Evolutionary conservation across 139 green algal species (phyloP), one percentile per base, ranked within the genome.

Genomic region (Pseudopediastrum boryanum): DNA sequence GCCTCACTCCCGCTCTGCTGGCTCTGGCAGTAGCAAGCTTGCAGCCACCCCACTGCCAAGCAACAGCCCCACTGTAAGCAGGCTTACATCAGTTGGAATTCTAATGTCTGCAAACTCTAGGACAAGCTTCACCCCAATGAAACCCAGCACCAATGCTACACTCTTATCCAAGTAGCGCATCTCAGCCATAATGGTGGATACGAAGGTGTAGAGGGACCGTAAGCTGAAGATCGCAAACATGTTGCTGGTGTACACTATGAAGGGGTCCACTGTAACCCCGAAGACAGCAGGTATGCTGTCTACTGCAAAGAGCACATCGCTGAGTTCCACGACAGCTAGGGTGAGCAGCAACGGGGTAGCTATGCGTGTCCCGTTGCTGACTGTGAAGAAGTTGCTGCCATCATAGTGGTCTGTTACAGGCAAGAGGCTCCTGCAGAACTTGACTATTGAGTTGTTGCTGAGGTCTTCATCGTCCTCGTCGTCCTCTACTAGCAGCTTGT

Each of bases 181-280:
- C 79, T 93, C 77, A 0, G 70, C 82, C 83, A 90, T 88, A 25
- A 87, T 71, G 0, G 70, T 78, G 21, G 74, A 84, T 16, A 94
- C 78, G 66, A 92, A 91, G 13, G 33, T 27, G 74, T 97, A 98
- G 19, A 98, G 81, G 1, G 88, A 85, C 36, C 94, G 85, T 33
- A 98, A 80, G 25, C 71, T 90, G 3, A 96, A 65, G 75, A 98
- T 97, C 5, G 94, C 94, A 85, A 94, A 96, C 39, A 99, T 93
- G 91, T 99, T 99, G 74, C 43, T 96, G 3, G 92, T 93, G 84
- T 97, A 99, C 0, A 99, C 91, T 77, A 99, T 97, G 86, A 99
- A 98, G 9, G 96, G 96, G 90, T 99, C 96, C 2, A 93, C 75
- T 10, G 95, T 98, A 29, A 98, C 90, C 43, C 94, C 95, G 90